phyloP scores from a whole-genome alignment of 371 early-diverging fungal species.

The Cokeromyces recurvatus region DNA sequence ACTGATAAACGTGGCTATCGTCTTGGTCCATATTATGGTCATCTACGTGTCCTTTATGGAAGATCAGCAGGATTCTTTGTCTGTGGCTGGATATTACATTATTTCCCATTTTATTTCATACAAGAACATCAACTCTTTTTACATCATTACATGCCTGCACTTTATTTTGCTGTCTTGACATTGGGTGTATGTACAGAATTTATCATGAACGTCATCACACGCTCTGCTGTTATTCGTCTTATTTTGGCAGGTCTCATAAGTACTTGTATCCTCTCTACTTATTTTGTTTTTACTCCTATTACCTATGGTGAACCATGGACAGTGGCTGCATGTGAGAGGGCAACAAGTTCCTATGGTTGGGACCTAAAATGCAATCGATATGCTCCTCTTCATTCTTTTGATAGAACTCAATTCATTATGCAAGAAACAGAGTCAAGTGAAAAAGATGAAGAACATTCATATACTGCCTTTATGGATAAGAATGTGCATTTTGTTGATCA shows the following conservation, averaged over 20 bases:
- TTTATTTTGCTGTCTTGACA: slow-evolving; percentile 79
- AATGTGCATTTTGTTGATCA: background rate
- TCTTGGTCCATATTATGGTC: slow-evolving; percentile 41
- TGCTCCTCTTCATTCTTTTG: background rate
- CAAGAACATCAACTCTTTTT: slow-evolving; percentile 93
- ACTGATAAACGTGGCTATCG: slow-evolving; percentile 64
- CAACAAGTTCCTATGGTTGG: slow-evolving; percentile 8
- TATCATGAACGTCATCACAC: slow-evolving; percentile 38
- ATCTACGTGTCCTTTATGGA: slow-evolving; percentile 44
- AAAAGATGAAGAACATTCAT: background rate
- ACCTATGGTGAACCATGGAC: slow-evolving; percentile 65
- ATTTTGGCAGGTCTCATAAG: slow-evolving; percentile 37
- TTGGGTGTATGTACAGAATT: slow-evolving; percentile 72
- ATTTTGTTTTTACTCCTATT: slow-evolving; percentile 68
- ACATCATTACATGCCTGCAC: slow-evolving; percentile 96
- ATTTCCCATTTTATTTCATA: slow-evolving; percentile 96
- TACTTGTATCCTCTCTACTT: slow-evolving; percentile 38
- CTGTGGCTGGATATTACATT: slow-evolving; percentile 90
- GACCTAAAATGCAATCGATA: slow-evolving; percentile 8
- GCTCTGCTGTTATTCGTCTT: slow-evolving; percentile 25
- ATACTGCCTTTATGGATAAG: no score
- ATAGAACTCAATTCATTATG: background rate
- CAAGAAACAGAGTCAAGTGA: background rate
- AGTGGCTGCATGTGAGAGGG: slow-evolving; percentile 8
- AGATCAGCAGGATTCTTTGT: slow-evolving; percentile 77